Evolutionary conservation across 2,329 filamentous ascomycete genomes (phyloP).

Genomic region (Aspergillus oerlinghausenensis): DNA sequence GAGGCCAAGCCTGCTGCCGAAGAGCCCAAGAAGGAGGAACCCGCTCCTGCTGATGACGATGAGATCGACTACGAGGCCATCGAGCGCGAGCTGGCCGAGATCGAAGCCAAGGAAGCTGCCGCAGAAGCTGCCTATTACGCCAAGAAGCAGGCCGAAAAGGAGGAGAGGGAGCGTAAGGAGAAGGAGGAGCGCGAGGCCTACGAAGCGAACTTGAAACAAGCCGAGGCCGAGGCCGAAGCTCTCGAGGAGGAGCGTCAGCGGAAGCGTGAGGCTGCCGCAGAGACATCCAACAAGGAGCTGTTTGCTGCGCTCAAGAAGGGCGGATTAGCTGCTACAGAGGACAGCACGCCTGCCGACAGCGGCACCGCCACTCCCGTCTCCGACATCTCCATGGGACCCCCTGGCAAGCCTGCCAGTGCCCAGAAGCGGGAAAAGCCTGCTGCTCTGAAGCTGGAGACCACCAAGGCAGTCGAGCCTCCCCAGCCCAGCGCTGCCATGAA

Average conservation of each 20-base stretch:
- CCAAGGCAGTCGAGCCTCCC: conserved; percentile 79
- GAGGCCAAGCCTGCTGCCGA: conserved; percentile 38
- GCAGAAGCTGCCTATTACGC: conserved; percentile 53
- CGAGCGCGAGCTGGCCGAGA: conserved; percentile 44
- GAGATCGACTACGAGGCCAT: conserved; percentile 46
- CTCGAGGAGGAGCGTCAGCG: conserved; percentile 41
- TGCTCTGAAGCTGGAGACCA: conserved; percentile 82
- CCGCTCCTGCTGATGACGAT: conserved; percentile 34
- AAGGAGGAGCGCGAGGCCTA: conserved; percentile 42
- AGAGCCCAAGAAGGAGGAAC: conserved; percentile 28
- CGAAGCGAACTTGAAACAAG: conserved; percentile 46
- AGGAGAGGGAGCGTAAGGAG: conserved; percentile 43
- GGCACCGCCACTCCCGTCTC: conserved; percentile 45
- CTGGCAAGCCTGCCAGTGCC: conserved; percentile 51
- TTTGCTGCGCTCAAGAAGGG: conserved; percentile 44
- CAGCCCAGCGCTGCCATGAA: conserved; percentile 93
- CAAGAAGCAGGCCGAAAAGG: conserved; percentile 74
- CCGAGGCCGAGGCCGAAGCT: conserved; percentile 46
- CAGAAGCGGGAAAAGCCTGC: conserved; percentile 74
- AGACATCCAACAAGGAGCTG: conserved; percentile 34
- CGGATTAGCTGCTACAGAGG: conserved; percentile 31
- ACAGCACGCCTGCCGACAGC: conserved; percentile 40
- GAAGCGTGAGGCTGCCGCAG: conserved; percentile 35
- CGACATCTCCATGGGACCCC: conserved; percentile 45
- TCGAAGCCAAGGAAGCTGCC: conserved; percentile 44